Evolutionary conservation across 1,284 basidiomycete genomes (phyloP).

Genomic region (Xerocomus nothofagi): DNA sequence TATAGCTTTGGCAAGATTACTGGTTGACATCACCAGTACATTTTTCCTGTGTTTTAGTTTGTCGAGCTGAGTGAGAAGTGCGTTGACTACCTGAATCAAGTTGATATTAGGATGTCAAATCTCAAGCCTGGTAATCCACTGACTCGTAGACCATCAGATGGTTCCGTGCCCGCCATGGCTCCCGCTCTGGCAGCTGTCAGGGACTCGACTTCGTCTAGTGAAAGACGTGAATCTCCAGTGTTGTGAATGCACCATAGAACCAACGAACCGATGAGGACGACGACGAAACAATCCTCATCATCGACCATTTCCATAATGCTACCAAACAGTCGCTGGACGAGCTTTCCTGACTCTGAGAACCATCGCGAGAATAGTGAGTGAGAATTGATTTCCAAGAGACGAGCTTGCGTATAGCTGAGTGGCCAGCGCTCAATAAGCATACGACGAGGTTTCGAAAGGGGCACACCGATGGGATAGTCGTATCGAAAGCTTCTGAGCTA

Average conservation of each 20-base stretch:
- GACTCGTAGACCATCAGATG: conserved; percentile 91
- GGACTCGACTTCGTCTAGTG: conserved; percentile 92
- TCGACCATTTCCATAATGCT: conserved; percentile 88
- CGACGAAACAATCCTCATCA: conserved; percentile 88
- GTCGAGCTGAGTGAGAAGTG: conserved; percentile 94
- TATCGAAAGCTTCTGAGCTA: conserved; percentile 95
- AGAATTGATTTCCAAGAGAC: conserved; percentile 95
- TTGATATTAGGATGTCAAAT: neutral
- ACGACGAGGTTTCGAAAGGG: neutral
- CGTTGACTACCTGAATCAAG: conserved; percentile 87
- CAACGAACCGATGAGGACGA: conserved; percentile 87
- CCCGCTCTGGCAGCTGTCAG: conserved; percentile 91
- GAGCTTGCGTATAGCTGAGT: conserved; percentile 77
- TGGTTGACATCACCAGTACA: conserved; percentile 95
- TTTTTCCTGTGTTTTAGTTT: conserved; percentile 93
- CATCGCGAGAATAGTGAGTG: conserved; percentile 95
- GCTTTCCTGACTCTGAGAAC: conserved; percentile 99
- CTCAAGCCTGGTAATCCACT: conserved; percentile 23
- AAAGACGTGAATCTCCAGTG: conserved; percentile 1
- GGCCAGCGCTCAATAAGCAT: conserved; percentile 4
- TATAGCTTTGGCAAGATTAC: conserved; percentile 93
- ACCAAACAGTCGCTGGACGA: conserved; percentile 92
- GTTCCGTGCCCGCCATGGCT: conserved; percentile 93
- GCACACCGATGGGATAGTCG: conserved; percentile 78
- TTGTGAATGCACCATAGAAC: neutral